A percentile compares a stretch with the other conserved stretches of the same genome.
Conservation (phyloP, 345 rosid genomes). For the Excoecaria cochinchinensis region DNA sequence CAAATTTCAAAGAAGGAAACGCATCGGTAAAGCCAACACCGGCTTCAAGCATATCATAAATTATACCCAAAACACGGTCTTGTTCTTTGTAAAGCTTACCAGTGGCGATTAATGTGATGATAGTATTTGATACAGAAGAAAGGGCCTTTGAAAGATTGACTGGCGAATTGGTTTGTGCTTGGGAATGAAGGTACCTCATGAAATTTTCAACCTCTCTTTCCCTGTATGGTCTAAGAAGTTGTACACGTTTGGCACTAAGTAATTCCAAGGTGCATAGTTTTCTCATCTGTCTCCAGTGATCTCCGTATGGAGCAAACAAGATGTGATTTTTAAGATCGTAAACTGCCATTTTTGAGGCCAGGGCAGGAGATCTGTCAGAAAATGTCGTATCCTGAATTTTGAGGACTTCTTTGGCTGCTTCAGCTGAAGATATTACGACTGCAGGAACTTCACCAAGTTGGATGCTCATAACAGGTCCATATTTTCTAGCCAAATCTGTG, state of each 20-base stretch:
- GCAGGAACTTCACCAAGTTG: not conserved
- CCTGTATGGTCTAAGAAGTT: not conserved
- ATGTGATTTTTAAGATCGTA: not conserved
- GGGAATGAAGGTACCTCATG: not conserved
- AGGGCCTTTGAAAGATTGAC: not conserved
- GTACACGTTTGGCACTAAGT: not conserved
- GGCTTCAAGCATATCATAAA: not conserved
- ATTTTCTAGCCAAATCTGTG: not conserved
- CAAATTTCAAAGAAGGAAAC: constrained; percentile 5
- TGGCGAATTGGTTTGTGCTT: not conserved
- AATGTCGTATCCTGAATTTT: constrained; percentile 3
- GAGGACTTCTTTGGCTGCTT: not conserved
- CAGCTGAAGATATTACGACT: not conserved
- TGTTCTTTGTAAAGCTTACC: not conserved
- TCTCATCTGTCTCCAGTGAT: constrained; percentile 8
- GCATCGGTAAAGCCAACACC: not conserved
- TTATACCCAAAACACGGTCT: not conserved
- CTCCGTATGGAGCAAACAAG: constrained; percentile 1
- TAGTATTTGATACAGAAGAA: not conserved
- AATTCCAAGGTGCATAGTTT: not conserved
- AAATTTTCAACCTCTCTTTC: not conserved
- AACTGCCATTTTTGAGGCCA: not conserved
- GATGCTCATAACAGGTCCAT: not conserved
- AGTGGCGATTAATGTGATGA: not conserved
- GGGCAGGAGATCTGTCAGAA: not conserved